Evolutionary conservation across 2,329 filamentous ascomycete species (phyloP), one percentile per base, ranked within the genome.

Genomic region (Neospermospora avenae): DNA sequence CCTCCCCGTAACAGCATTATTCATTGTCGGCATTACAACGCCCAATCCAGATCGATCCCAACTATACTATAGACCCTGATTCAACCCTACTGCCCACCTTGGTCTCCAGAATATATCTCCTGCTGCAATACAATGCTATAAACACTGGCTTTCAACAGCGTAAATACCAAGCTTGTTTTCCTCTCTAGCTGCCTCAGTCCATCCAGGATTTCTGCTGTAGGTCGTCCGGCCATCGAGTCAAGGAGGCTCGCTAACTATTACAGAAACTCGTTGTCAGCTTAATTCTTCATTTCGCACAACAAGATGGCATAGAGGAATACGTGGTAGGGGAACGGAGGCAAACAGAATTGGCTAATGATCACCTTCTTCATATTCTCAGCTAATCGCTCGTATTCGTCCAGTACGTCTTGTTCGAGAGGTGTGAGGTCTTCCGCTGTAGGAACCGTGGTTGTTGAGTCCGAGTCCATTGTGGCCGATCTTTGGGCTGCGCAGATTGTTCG

Each of bases 101-200:
- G 76, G 67, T 81, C 80, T 52, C 84, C 89, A 76, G 87, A 90
- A 64, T 88, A 87, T 70, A 96, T 91, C 82, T 98, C 91, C 82
- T 98, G 93, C 82, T 99, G 93, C 78, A 99, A 76, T 63, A 99
- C 93, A 78, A 99, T 99, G 73, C 90, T 96, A 78, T 99, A 99
- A 65, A 99, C 95, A 75, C 93, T 98, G 18, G 95, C 93, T 80
- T 99, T 99, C 73, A 99, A 82, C 73, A 98, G 77, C 64, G 95
- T 99, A 76, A 96, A 98, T 22, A 97, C 93, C 57, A 96, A 80
- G 67, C 91, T 92, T 45, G 93, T 97, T 80, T 98, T 97, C 69
- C 95, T 83, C 80, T 99, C 95, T 57, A 99, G 80, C 45, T 93
- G 87, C 57, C 95, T 82, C 68, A 99, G 80, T 8, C 90, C 88